These are phyloP conservation scores for Psidium friedrichsthalianum DNA, from an alignment of 345 rosid species.

Conservation along the genomic window DNA sequence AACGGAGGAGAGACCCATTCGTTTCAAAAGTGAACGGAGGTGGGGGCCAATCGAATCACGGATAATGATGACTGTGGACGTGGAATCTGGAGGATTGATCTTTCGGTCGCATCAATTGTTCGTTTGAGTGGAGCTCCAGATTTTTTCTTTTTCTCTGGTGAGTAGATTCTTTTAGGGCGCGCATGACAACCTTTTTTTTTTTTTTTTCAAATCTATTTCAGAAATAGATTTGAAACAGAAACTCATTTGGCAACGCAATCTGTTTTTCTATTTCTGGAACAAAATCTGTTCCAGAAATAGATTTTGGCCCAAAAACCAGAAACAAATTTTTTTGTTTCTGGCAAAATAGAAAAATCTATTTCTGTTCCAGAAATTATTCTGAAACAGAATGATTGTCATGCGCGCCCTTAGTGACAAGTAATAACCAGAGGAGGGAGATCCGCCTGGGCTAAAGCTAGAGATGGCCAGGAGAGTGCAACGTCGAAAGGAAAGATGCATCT, in stretches of 20 bases:
- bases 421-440: background rate
- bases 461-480: background rate
- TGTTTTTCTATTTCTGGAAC: too few relatives aligned
- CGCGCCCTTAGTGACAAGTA: background rate
- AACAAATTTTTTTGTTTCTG: too few relatives aligned
- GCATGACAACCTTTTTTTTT: too few relatives aligned
- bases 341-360: too few relatives aligned
- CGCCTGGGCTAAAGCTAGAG: background rate
- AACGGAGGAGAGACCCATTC: slow-evolving; percentile 40
- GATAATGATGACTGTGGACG: background rate
- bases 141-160: background rate
- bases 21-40: slow-evolving; percentile 8
- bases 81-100: background rate
- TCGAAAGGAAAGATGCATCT: background rate
- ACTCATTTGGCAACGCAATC: too few relatives aligned
- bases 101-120: background rate
- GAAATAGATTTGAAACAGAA: too few relatives aligned
- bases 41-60: background rate
- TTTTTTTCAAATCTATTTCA: too few relatives aligned
- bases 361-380: too few relatives aligned
- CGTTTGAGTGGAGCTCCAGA: background rate
- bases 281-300: too few relatives aligned
- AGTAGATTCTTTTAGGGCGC: background rate
- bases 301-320: too few relatives aligned
- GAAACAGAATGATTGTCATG: too few relatives aligned